Base-by-base conservation (phyloP, 2,329 filamentous ascomycete genomes). In the Penicillium sp. region DNA sequence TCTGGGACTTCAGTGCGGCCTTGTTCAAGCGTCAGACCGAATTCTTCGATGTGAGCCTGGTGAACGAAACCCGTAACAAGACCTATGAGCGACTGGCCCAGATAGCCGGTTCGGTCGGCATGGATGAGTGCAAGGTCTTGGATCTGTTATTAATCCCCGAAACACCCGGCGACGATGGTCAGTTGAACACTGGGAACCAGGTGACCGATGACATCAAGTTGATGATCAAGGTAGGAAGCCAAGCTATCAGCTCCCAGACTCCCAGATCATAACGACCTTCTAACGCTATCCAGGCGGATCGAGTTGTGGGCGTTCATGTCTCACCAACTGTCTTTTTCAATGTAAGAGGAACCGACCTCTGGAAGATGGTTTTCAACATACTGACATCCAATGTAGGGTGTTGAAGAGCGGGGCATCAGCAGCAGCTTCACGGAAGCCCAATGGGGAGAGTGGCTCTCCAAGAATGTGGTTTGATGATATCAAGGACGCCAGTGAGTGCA, bases 251-350 rank as follows among this genome's bases (percentile, higher is more conserved):
- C 13, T 35, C 9, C 33, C 23, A 3, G 10, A 9, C n/a, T 12
- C 13, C 13, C 24, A 25, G 39, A 18, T 49, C 42, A 6, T 46
- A 33, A 12, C 29, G 6, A 32, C 33, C 18, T 7, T 53, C 49
- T 67, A 59, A 63, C 41, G 39, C 27, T 29, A 50, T 46, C 46
- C 60, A 78, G 74, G 72, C 72, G 42, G 78, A 88, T 62, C 77
- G 92, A 38, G 72, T 93, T 58, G 80, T 88, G 7, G 87, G 91
- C 10, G 82, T 95, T 38, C 92, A 97, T 74, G 89, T 96, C 35
- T 92, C 89, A 37, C 92, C 92, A 1, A 96, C 91, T 0, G 89
- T 92, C 18, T 78, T 95, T 43, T 91, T 95, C 68, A 84, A 97
- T 70, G 90, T 70, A 56, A 63, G 67, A 54, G 24, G 42, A 25